Conservation (phyloP, 441 rosid genomes). For the Manihot esculenta region DNA sequence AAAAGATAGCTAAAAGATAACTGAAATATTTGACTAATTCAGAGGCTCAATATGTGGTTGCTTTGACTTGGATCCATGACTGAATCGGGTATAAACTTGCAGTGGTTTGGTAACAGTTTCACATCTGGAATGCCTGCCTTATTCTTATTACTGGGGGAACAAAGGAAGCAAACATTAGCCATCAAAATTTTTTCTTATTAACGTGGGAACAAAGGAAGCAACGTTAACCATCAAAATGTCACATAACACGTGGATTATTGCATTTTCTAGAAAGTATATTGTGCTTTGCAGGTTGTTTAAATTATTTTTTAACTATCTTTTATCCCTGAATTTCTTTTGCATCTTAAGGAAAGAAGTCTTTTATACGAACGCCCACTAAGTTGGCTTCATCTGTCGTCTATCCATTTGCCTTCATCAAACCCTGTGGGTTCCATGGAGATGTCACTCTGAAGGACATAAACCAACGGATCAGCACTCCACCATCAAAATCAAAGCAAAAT, state of each 20-base stretch:
- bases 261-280: too few relatives aligned
- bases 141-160: background rate
- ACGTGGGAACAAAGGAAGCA: background rate
- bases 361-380: constrained; percentile 54
- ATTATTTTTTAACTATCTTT: too few relatives aligned
- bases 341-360: constrained; percentile 65
- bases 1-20: too few relatives aligned
- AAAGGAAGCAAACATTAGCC: background rate
- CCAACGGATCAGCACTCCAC: constrained; percentile 62
- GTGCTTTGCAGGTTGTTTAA: too few relatives aligned
- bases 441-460: constrained; percentile 94
- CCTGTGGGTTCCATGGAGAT: constrained; percentile 81
- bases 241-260: too few relatives aligned
- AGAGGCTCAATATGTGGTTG: too few relatives aligned
- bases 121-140: background rate
- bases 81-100: too few relatives aligned
- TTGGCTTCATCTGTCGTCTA: constrained; percentile 74
- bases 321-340: background rate
- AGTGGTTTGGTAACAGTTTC: too few relatives aligned
- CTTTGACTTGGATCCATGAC: too few relatives aligned
- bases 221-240: background rate
- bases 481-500: constrained; percentile 47
- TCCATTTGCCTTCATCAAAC: constrained; percentile 94
- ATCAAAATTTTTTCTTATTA: background rate
- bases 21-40: too few relatives aligned